Conservation (phyloP, 164 flowering plant genomes). For the Warburgia ugandensis region DNA sequence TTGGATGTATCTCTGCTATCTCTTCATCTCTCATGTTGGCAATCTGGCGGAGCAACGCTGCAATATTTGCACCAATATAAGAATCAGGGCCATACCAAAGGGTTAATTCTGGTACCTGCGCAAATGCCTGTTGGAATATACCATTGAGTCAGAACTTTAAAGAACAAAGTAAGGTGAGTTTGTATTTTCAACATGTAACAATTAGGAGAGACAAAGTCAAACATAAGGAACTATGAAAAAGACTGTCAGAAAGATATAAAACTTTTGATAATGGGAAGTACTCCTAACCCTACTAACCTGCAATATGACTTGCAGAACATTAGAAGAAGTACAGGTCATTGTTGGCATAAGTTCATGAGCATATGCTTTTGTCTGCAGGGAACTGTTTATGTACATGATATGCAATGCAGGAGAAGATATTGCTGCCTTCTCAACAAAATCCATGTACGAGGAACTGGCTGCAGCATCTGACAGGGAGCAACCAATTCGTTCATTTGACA, state of each 20-base stretch:
- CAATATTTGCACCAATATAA: constrained; percentile 96
- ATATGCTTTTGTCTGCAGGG: constrained; percentile 86
- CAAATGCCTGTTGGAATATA: constrained; percentile 58
- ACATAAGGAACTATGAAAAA: too few relatives aligned
- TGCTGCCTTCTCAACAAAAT: constrained; percentile 65
- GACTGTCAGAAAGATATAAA: too few relatives aligned
- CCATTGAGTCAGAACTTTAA: neutral
- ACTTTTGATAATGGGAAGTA: too few relatives aligned
- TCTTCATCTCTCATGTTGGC: constrained; percentile 83
- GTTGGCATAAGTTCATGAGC: constrained; percentile 95
- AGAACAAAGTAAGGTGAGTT: neutral
- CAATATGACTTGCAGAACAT: constrained; percentile 83
- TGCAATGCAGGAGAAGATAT: constrained; percentile 68
- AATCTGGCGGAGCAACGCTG: constrained; percentile 79
- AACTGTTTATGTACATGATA: constrained; percentile 86
- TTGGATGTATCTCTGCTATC: constrained; percentile 73
- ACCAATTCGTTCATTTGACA: constrained; percentile 86
- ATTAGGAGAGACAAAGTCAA: too few relatives aligned
- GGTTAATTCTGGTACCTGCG: constrained; percentile 69
- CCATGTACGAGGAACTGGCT: constrained; percentile 60
- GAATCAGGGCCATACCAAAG: constrained; percentile 95
- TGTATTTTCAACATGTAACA: too few relatives aligned
- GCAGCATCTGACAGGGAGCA: constrained; percentile 99
- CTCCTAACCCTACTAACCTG: constrained; percentile 74
- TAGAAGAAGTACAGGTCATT: constrained; percentile 95